Evolutionary conservation across 352 stramenopile species (phyloP).

Genomic region (Globisporangium irregulare): DNA sequence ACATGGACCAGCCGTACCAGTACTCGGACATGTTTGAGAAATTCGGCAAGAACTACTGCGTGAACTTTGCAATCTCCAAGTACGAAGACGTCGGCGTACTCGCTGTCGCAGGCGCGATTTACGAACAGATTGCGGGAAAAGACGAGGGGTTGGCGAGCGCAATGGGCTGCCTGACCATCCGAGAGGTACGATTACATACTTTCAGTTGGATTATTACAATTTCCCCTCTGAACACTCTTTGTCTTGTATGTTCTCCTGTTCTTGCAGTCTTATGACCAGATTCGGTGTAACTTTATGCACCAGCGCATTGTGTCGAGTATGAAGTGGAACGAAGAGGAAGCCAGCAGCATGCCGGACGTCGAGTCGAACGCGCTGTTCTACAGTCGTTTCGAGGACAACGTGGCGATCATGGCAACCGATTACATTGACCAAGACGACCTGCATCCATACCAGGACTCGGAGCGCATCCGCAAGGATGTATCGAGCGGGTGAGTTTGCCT

Average conservation of each 20-base stretch:
- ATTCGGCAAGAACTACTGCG: conserved; percentile 79
- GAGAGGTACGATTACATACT: conserved; percentile 24
- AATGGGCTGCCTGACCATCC: conserved; percentile 62
- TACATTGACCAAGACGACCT: conserved; percentile 81
- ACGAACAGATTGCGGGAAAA: conserved; percentile 67
- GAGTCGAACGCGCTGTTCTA: conserved; percentile 77
- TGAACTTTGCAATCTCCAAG: conserved; percentile 72
- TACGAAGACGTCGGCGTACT: conserved; percentile 65
- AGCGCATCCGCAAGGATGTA: conserved; percentile 76
- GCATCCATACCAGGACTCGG: conserved; percentile 64
- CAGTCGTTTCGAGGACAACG: conserved; percentile 59
- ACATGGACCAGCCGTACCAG: conserved; percentile 58
- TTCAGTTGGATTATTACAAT: no score
- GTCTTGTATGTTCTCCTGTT: no score
- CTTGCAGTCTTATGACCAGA: conserved; percentile 50
- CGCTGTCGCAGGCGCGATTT: conserved; percentile 62
- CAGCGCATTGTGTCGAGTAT: conserved; percentile 77
- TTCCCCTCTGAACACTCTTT: no score
- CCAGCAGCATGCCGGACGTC: conserved; percentile 52
- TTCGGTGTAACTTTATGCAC: conserved; percentile 82
- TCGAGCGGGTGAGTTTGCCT: conserved; percentile 31
- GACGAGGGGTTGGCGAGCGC: conserved; percentile 50
- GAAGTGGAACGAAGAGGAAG: conserved; percentile 48
- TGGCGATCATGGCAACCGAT: conserved; percentile 60
- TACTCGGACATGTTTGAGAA: conserved; percentile 81